Percentiles rank a stretch among this genome's conserved stretches.
Conservation (phyloP, 2,329 filamentous ascomycete species). For the Didymella pinodella region DNA sequence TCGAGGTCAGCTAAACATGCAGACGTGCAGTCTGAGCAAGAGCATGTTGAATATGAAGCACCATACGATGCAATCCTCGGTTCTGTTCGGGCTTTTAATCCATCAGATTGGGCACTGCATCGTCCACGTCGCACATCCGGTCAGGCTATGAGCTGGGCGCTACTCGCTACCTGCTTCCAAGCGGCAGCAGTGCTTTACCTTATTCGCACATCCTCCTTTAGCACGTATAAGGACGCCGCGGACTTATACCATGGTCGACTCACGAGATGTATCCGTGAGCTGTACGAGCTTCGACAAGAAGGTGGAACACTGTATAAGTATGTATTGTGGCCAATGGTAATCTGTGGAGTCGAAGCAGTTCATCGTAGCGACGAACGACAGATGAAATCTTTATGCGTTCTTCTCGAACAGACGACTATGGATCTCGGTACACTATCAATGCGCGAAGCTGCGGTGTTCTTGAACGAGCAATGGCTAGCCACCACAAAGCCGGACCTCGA, state of each 20-base stretch:
- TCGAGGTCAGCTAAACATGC: background rate
- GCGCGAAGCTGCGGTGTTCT: constrained; percentile 8
- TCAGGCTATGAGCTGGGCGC: constrained; percentile 3
- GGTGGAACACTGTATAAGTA: constrained; percentile 10
- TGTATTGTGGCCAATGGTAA: constrained; percentile 11
- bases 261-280: background rate
- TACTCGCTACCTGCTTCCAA: constrained; percentile 9
- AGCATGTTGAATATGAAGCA: background rate
- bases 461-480: background rate
- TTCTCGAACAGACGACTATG: constrained; percentile 6
- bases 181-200: background rate
- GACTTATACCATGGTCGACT: background rate
- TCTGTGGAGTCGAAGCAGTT: constrained; percentile 6
- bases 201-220: background rate
- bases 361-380: background rate
- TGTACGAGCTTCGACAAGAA: background rate
- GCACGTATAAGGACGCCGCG: background rate
- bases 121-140: background rate
- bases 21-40: background rate
- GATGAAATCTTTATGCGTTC: background rate
- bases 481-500: background rate
- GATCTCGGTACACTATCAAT: constrained; percentile 14
- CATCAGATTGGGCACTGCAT: constrained; percentile 2
- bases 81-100: background rate
- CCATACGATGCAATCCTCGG: background rate